These are phyloP conservation scores for Sequoiadendron giganteum DNA, from an alignment of 75 land plant species.

Conservation along the genomic window DNA sequence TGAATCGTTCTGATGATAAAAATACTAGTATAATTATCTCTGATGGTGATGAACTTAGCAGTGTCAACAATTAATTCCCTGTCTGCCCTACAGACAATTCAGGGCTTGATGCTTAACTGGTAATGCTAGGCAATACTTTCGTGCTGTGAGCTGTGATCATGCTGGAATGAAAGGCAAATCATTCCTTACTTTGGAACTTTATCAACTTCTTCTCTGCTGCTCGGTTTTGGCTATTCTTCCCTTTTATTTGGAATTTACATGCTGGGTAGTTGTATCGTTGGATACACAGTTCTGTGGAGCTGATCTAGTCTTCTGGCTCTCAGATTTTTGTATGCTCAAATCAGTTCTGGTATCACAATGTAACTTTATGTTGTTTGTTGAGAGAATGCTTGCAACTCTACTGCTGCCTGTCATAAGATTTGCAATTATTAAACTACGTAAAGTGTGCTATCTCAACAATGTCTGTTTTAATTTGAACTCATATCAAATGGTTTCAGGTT, in stretches of 20 bases:
- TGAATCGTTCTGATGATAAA: not conserved
- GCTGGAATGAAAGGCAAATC: not conserved
- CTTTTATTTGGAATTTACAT: not conserved
- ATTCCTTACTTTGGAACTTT: not conserved
- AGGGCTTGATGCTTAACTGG: not conserved
- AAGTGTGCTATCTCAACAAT: not conserved
- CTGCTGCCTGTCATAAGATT: not conserved
- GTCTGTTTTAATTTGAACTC: not conserved
- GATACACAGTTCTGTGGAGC: not conserved
- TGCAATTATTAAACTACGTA: not conserved
- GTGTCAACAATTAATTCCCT: not conserved
- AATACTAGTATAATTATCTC: no score
- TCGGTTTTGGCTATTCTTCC: not conserved
- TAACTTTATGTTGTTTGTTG: not conserved
- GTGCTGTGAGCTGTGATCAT: not conserved
- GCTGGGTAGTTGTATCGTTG: not conserved
- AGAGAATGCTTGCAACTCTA: not conserved
- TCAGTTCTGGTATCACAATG: not conserved
- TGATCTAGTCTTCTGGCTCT: not conserved
- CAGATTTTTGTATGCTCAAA: not conserved
- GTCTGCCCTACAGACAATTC: not conserved
- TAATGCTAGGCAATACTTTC: not conserved
- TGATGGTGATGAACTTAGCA: not conserved
- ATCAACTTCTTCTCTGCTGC: not conserved
- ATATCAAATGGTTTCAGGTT: not conserved